These are phyloP conservation scores for Amphirosellinia nigrospora DNA, from an alignment of 495 filamentous ascomycete species.

Conservation along the genomic window DNA sequence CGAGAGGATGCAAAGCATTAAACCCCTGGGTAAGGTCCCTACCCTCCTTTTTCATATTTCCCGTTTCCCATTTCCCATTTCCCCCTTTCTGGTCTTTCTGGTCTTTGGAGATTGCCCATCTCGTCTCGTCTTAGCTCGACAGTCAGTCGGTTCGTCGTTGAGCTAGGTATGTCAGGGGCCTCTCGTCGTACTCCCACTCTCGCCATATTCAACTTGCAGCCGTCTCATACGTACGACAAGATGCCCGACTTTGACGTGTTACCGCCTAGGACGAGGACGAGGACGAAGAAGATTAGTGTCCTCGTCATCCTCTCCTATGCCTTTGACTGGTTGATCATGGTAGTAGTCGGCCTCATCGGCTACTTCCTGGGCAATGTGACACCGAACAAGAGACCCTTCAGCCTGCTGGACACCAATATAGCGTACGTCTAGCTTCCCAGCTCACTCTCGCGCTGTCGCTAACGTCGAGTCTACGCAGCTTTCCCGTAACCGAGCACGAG, in stretches of 20 bases:
- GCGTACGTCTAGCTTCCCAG: slow-evolving; percentile 42
- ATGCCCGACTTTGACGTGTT: slow-evolving; percentile 35
- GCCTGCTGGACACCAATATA: slow-evolving; percentile 51
- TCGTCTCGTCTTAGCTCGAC: too few relatives aligned
- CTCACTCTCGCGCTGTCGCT: background rate
- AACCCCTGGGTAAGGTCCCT: slow-evolving; percentile 5
- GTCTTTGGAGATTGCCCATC: too few relatives aligned
- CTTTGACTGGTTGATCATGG: slow-evolving; percentile 55
- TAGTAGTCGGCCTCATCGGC: slow-evolving; percentile 46
- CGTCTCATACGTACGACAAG: slow-evolving; percentile 31
- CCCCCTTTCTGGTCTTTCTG: too few relatives aligned
- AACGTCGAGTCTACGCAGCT: slow-evolving; percentile 57
- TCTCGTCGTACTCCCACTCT: slow-evolving; percentile 17
- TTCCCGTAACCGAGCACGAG: slow-evolving; percentile 76
- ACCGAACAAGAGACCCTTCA: slow-evolving; percentile 63
- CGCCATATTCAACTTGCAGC: slow-evolving; percentile 4
- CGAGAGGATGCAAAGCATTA: background rate
- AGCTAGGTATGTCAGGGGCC: slow-evolving; percentile 24
- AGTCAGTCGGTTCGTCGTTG: too few relatives aligned
- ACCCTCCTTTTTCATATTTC: background rate
- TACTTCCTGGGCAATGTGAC: slow-evolving; percentile 57
- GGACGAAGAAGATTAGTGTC: slow-evolving; percentile 36
- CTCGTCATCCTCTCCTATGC: slow-evolving; percentile 49
- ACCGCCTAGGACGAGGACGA: slow-evolving; percentile 23
- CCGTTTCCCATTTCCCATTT: too few relatives aligned